Evolutionary conservation across 2,329 filamentous ascomycete genomes (phyloP).

Genomic region (Paraphaeosphaeria sporulosa): DNA sequence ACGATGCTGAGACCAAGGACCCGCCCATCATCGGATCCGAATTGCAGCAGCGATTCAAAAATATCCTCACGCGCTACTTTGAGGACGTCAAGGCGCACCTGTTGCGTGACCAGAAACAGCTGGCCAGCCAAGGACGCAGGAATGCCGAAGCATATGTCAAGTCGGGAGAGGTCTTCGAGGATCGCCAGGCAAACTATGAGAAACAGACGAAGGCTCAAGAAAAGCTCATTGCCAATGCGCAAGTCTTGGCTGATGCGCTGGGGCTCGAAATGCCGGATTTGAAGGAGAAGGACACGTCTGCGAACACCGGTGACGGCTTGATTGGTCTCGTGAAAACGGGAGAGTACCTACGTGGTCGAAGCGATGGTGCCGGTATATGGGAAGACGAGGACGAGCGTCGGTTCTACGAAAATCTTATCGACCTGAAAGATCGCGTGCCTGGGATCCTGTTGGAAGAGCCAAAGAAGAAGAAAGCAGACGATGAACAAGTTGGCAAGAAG

Average conservation of each 20-base stretch:
- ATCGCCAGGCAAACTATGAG: slow-evolving; percentile 94
- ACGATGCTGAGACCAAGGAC: slow-evolving; percentile 65
- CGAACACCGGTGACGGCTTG: slow-evolving; percentile 71
- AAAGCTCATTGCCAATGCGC: slow-evolving; percentile 86
- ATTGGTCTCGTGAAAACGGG: slow-evolving; percentile 95
- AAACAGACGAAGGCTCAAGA: slow-evolving; percentile 93
- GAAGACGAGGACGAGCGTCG: slow-evolving; percentile 97
- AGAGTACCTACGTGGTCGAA: slow-evolving; percentile 89
- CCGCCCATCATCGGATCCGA: slow-evolving; percentile 78
- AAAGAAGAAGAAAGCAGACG: slow-evolving; percentile 88
- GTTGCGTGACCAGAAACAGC: slow-evolving; percentile 87
- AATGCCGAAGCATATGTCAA: slow-evolving; percentile 99
- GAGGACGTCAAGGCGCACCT: slow-evolving; percentile 92
- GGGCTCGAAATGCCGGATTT: slow-evolving; percentile 93
- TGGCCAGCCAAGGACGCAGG: slow-evolving; percentile 84
- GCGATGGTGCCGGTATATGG: slow-evolving; percentile 94
- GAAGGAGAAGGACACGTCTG: slow-evolving; percentile 78
- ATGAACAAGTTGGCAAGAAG: slow-evolving; percentile 85
- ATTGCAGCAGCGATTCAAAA: slow-evolving; percentile 84
- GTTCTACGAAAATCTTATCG: slow-evolving; percentile 96
- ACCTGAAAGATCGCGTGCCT: slow-evolving; percentile 94
- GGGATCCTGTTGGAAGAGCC: slow-evolving; percentile 90
- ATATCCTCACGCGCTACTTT: slow-evolving; percentile 85
- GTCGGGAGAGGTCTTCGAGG: slow-evolving; percentile 97
- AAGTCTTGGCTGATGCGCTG: slow-evolving; percentile 86